Base-by-base conservation (phyloP, 495 filamentous ascomycete species). In the Astrothelium subdiscretum region DNA sequence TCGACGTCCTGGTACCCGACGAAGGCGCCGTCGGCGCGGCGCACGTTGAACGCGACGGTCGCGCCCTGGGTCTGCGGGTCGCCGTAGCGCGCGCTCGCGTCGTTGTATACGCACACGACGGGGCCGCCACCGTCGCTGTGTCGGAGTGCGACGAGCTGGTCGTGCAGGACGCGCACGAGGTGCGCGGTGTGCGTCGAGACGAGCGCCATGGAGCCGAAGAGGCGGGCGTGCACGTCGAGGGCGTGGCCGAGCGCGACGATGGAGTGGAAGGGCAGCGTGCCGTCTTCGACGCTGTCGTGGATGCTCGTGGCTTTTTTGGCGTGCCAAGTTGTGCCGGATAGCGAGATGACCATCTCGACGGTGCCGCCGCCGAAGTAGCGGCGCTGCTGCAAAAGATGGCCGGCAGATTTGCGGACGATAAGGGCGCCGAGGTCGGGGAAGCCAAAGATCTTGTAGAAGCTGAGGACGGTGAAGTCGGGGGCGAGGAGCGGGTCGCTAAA, bases 381-480 rank as follows among this genome's bases (percentile, higher is more conserved):
- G 48, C 90, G 82, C 27, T 78, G 75, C 42, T 76, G 72, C 44
- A 96, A 83, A 1, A 87, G 75, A 26, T 75, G 69, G 0, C 79
- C 83, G n/a, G 87, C 80, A 35, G 78, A 78, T 63, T 90, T 90
- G 44, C 87, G 81, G 10, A 97, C 86, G 59, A 97, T 87, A 70
- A 97, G 76, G 3, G 86, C 92, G 6, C 92, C 92, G 0, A 97
- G 75, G 69, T 97, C 90, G 0, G 92, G 92, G 67, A 96, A 96
- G 3, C 92, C 92, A 71, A 97, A 97, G 26, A 97, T 94, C 73
- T 97, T 97, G 73, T 96, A 95, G 67, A 97, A 91, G 76, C 90
- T 95, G 26, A 97, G 70, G 0, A 88, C 90, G 3, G 86, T 90
- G 65, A 96, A 97, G 67, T 97, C 92, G 0, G 92, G 90, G 0